Percentiles rank a stretch among this genome's conserved stretches.
Evolutionary conservation across 306 rosid species (phyloP).

Genomic region (Senna siamea): DNA sequence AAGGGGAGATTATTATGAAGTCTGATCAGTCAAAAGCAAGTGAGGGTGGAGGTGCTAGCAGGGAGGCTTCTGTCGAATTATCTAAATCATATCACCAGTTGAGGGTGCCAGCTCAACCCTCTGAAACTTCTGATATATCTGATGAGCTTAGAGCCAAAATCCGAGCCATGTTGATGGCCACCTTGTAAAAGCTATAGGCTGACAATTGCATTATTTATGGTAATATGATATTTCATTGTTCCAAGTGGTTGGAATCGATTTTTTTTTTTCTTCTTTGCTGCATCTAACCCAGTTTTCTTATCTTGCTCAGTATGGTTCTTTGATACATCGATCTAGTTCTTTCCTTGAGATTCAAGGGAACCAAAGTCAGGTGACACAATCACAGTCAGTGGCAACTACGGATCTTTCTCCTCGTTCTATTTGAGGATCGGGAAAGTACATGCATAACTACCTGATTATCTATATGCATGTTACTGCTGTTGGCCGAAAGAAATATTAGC

Average conservation of each 20-base stretch:
- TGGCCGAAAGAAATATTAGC: no score
- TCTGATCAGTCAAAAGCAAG: slow-evolving; percentile 50
- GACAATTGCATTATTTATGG: not conserved
- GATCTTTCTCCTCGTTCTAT: not conserved
- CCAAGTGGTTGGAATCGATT: not conserved
- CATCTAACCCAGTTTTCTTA: not conserved
- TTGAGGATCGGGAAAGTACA: no score
- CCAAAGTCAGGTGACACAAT: not conserved
- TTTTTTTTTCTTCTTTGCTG: not conserved
- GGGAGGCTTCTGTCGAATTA: slow-evolving; percentile 63
- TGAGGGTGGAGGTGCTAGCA: slow-evolving; percentile 48
- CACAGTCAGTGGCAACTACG: not conserved
- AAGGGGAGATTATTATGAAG: slow-evolving; percentile 67
- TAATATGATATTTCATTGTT: slow-evolving; percentile 20
- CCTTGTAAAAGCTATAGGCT: slow-evolving; percentile 43
- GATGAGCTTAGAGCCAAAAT: slow-evolving; percentile 91
- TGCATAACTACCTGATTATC: no score
- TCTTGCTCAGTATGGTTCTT: not conserved
- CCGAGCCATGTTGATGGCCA: slow-evolving; percentile 81
- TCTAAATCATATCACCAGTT: slow-evolving; percentile 39
- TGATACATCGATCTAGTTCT: not conserved
- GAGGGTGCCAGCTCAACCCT: slow-evolving; percentile 57
- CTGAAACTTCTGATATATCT: slow-evolving; percentile 58
- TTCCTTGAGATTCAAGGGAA: not conserved
- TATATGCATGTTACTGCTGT: no score